Evolutionary conservation across 2,329 filamentous ascomycete genomes (phyloP).

Genomic region (Akanthomyces muscarius): DNA sequence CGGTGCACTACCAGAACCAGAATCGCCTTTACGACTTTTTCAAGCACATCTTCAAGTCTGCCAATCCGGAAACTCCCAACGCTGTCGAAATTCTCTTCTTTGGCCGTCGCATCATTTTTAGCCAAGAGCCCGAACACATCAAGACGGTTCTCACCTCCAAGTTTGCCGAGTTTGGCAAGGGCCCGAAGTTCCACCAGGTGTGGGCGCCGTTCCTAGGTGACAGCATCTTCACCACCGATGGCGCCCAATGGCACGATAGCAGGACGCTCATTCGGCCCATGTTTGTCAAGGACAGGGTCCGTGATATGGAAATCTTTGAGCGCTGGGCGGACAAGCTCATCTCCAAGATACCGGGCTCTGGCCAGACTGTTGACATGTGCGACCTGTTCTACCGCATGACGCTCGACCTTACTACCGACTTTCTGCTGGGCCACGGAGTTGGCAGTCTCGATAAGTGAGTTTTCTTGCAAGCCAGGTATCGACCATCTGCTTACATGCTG

Average conservation of each 20-base stretch:
- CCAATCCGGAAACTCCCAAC: conserved; percentile 31
- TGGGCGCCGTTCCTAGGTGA: conserved; percentile 49
- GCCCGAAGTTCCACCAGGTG: conserved; percentile 37
- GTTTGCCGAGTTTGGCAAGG: conserved; percentile 52
- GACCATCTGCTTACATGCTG: conserved; percentile 14
- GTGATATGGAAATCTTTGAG: conserved; percentile 55
- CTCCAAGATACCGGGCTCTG: conserved; percentile 51
- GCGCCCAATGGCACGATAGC: conserved; percentile 50
- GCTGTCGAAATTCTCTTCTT: conserved; percentile 35
- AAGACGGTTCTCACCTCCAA: conserved; percentile 53
- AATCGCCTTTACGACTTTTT: conserved; percentile 32
- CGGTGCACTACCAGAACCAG: conserved; percentile 14
- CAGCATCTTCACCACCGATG: conserved; percentile 53
- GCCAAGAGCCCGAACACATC: conserved; percentile 52
- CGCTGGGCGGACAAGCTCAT: conserved; percentile 55
- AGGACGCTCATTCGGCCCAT: conserved; percentile 51
- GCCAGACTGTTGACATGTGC: conserved; percentile 55
- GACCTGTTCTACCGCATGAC: conserved; percentile 62
- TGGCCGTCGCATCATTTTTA: conserved; percentile 40
- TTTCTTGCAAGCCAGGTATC: not conserved
- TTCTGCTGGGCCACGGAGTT: conserved; percentile 60
- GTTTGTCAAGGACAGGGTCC: conserved; percentile 45
- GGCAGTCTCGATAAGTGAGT: conserved; percentile 41
- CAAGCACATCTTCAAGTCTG: conserved; percentile 27
- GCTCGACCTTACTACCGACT: conserved; percentile 63